Evolutionary conservation across 1,284 basidiomycete species (phyloP).

Genomic region (Malassezia japonica): DNA sequence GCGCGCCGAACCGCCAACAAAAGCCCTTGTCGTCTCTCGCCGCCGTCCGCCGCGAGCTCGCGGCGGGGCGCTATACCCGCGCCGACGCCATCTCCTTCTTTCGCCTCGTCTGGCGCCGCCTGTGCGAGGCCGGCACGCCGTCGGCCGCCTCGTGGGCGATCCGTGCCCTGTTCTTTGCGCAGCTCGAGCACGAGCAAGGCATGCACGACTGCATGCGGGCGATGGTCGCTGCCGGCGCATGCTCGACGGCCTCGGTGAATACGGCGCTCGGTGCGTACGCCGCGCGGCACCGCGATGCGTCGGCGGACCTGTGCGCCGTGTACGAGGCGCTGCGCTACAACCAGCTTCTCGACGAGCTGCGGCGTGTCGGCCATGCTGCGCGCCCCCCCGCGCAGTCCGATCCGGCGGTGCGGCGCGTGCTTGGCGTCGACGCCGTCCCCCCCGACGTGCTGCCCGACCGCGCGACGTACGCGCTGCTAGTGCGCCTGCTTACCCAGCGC

Average conservation of each 20-base stretch:
- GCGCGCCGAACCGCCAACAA: background rate
- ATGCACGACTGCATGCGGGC: background rate
- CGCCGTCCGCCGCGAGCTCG: constrained; percentile 1
- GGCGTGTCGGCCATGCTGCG: background rate
- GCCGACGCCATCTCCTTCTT: background rate
- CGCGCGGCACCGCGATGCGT: background rate
- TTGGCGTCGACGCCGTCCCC: constrained; percentile 3
- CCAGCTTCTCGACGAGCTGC: background rate
- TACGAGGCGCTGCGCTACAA: constrained; percentile 9
- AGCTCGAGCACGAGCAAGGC: background rate
- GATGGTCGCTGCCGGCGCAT: background rate
- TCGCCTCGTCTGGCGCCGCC: constrained; percentile 1
- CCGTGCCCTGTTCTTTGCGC: constrained; percentile 5
- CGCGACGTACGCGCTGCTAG: constrained; percentile 10
- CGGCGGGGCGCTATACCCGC: background rate
- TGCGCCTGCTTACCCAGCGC: background rate
- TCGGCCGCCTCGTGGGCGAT: constrained; percentile 8
- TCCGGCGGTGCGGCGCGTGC: background rate
- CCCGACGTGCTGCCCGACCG: background rate
- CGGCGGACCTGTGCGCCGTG: background rate
- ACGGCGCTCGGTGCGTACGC: constrained; percentile 4
- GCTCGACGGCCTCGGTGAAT: constrained; percentile 5
- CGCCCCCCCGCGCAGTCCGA: background rate
- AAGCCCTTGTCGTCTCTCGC: background rate
- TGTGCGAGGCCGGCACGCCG: background rate